These are phyloP conservation scores for Avena eriantha DNA, from an alignment of 176 grass and related monocot genomes.

Conservation along the genomic window DNA sequence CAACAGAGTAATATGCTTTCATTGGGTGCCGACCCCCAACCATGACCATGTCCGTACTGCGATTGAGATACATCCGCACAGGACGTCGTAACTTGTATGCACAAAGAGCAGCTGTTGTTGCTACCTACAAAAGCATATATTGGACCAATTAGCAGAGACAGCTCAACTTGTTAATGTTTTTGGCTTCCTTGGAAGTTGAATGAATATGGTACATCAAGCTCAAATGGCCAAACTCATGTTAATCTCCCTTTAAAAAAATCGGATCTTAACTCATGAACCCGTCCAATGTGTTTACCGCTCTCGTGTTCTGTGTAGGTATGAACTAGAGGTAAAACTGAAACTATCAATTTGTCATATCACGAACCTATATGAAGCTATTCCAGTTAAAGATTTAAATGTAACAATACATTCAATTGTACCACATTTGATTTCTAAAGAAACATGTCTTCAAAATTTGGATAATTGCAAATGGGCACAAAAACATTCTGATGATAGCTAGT, in stretches of 20 bases:
- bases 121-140: slow-evolving; percentile 50
- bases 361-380: not conserved
- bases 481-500: not conserved
- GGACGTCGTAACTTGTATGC: slow-evolving; percentile 68
- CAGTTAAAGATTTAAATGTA: not conserved
- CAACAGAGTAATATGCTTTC: slow-evolving; percentile 74
- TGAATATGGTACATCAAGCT: slow-evolving; percentile 11
- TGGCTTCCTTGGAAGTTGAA: not conserved
- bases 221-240: not conserved
- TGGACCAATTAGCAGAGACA: not conserved
- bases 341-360: not conserved
- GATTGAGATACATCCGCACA: slow-evolving; percentile 78
- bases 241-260: not conserved
- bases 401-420: slow-evolving; percentile 16
- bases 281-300: not conserved
- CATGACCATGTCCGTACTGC: slow-evolving; percentile 82
- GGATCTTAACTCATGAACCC: not conserved
- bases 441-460: not conserved
- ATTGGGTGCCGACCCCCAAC: slow-evolving; percentile 69
- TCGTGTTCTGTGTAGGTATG: not conserved
- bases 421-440: not conserved
- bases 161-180: not conserved
- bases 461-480: not conserved
- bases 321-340: not conserved
- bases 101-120: slow-evolving; percentile 69